Base-by-base conservation (phyloP, 2,329 filamentous ascomycete species). In the Alternaria tenuissima region DNA sequence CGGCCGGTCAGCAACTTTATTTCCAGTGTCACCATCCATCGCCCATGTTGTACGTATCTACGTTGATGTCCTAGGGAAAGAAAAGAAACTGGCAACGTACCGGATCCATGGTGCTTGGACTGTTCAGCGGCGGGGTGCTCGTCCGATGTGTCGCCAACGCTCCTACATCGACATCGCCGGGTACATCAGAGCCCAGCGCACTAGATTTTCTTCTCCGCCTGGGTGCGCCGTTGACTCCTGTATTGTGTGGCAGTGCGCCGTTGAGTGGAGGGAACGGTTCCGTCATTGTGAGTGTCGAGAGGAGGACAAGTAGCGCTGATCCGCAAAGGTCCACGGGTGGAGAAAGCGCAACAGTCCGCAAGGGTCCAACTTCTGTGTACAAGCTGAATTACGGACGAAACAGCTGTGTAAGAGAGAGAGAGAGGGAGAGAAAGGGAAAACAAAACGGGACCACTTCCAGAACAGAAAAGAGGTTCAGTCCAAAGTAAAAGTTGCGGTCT, bases 161-260 rank as follows among this genome's bases (percentile, higher is more conserved):
- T 34, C 81, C 81, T 28, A 78, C 83, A 63, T 81, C 81, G 39
- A 81, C 86, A 69, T 86, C 84, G 59, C 84, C 84, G 28, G 81
- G 79, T 26, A 85, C 81, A 62, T 86, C 84, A 39, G 78, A 82
- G 32, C 84, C 83, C 16, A 86, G 76, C 38, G 77, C 82, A 70
- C 81, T 83, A 16, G 80, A 81, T 65, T 81, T 82, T 67, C 82
- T 74, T 66, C 81, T 75, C 67, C 76, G 70, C 18, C 63, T 56
- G 3, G 56, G 43, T 22, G 60, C 52, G n/a, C 57, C 63, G 59
- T 75, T 70, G 16, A 46, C 54, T 8, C 38, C 57, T 38, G 44
- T 69, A 9, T 53, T 54, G 28, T 58, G 66, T 20, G 65, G 53
- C 34, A 41, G 58, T 51, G 69, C 56, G 46, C 68, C 65, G 59